These are phyloP conservation scores for Cladophialophora bantiana DNA, from an alignment of 2,329 filamentous ascomycete genomes.

Conservation along the genomic window DNA sequence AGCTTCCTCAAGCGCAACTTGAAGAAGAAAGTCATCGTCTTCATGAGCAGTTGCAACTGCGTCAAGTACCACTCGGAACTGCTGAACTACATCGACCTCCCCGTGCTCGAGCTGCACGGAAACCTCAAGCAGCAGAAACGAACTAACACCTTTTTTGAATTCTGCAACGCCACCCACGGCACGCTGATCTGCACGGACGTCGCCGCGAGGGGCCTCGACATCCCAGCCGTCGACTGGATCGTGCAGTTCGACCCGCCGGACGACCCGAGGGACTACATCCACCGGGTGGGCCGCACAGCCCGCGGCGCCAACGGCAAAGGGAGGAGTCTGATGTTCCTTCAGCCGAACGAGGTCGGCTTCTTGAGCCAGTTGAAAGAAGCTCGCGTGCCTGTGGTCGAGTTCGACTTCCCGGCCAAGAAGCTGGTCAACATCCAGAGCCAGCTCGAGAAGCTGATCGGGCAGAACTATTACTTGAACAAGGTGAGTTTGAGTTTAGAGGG, in stretches of 20 bases:
- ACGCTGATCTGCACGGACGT: conserved; percentile 97
- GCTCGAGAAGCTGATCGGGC: conserved; percentile 89
- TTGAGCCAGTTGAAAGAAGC: conserved; percentile 88
- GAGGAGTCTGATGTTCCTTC: conserved; percentile 88
- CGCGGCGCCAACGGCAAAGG: conserved; percentile 84
- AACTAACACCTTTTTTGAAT: conserved; percentile 99
- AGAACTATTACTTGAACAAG: conserved; percentile 98
- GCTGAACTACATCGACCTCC: conserved; percentile 96
- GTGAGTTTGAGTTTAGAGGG: conserved; percentile 46
- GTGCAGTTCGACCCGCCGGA: conserved; percentile 95
- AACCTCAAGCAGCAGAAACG: conserved; percentile 99
- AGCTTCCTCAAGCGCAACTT: conserved; percentile 90
- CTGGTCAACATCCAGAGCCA: conserved; percentile 89
- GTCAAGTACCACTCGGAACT: conserved; percentile 97
- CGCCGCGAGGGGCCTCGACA: conserved; percentile 92
- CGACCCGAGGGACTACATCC: conserved; percentile 89
- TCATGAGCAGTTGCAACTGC: conserved; percentile 89
- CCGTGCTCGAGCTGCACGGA: conserved; percentile 83
- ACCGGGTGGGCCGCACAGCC: conserved; percentile 93
- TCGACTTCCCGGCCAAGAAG: conserved; percentile 91
- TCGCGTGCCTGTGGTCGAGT: conserved; percentile 91
- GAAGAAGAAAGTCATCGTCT: conserved; percentile 98
- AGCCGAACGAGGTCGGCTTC: conserved; percentile 92
- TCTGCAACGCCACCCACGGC: conserved; percentile 82
- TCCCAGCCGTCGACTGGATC: conserved; percentile 94